Evolutionary conservation across 108 stramenopile genomes (phyloP), one percentile per base, ranked within the genome.

Genomic region (Cylindrotheca closterium): DNA sequence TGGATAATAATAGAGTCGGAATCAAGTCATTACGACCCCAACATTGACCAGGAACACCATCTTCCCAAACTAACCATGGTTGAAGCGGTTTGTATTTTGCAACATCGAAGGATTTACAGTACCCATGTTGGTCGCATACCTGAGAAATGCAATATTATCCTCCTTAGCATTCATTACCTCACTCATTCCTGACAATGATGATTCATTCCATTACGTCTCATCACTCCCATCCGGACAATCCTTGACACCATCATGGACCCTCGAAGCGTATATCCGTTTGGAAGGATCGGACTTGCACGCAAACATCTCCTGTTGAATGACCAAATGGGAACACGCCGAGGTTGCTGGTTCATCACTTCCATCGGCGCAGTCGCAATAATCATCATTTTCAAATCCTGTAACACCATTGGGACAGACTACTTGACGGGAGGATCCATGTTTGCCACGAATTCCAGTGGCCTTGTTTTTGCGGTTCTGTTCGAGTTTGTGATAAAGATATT

Each of bases 351-450:
- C 88, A 64, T 90, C 88, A 29, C 60, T 74, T 31, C 88, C 88
- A 73, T 90, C 83, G 3, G 69, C 65, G 58, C 88, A 90, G 74
- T 90, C 88, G 52, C 88, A 90, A 34, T 87, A 90, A 69, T 87
- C 79, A 64, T 90, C 88, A 64, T 90, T 90, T 12, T 76, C 15
- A 57, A 74, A 33, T 4, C 84, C 87, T 15, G 60, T 30, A n/a
- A 51, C 34, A 42, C 70, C 77, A 60, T 70, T 58, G 0, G 30
- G 30, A 56, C 65, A 67, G 1, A 8, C n/a, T 4, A 60, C 51
- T 58, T 60, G 30, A 19, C 29, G 47, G 15, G 23, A 24, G 26
- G 33, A 3, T 0, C 52, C 7, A 58, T 48, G 60, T 2, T 46
- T 48, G 5, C 65, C 65, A 1, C 65, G 63, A 56, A 46, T 64